Percentiles rank a stretch among this genome's conserved stretches.
These are phyloP conservation scores for Amaranthus palmeri DNA, from an alignment of 148 eudicot genomes.

Conservation along the genomic window DNA sequence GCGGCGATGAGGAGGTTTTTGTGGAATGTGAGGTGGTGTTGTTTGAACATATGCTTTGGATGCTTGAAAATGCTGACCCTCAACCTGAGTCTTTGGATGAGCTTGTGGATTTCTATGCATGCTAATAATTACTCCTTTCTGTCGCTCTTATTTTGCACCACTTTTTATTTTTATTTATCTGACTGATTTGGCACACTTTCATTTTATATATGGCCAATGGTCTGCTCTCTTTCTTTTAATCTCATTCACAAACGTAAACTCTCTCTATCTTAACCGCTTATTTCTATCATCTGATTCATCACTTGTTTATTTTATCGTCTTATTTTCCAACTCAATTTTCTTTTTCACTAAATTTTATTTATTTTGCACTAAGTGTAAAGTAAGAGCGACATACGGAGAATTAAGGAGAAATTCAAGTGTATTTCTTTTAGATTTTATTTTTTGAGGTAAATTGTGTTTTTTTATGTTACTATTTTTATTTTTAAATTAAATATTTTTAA, in stretches of 20 bases:
- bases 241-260: no score
- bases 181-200: no score
- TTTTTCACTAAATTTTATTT: not conserved
- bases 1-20: conserved; percentile 21
- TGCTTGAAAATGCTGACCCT: conserved; percentile 39
- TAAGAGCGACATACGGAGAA: no score
- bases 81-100: conserved; percentile 46
- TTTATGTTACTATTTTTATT: not conserved
- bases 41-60: conserved; percentile 62
- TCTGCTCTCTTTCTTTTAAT: no score
- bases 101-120: conserved; percentile 46
- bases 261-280: no score
- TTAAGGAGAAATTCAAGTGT: no score
- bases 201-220: no score
- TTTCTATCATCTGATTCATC: no score
- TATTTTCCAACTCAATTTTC: not conserved
- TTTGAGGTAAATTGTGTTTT: conserved; percentile 8
- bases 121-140: conserved; percentile 1
- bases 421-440: not conserved
- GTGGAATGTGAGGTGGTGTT: conserved; percentile 59
- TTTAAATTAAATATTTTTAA: not conserved
- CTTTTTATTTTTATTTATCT: no score
- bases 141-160: no score
- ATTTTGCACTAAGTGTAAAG: no score
- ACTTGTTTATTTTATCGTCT: not conserved